These are phyloP conservation scores for Alternaria novae-zelandiae DNA, from an alignment of 2,329 filamentous ascomycete genomes.

Conservation along the genomic window DNA sequence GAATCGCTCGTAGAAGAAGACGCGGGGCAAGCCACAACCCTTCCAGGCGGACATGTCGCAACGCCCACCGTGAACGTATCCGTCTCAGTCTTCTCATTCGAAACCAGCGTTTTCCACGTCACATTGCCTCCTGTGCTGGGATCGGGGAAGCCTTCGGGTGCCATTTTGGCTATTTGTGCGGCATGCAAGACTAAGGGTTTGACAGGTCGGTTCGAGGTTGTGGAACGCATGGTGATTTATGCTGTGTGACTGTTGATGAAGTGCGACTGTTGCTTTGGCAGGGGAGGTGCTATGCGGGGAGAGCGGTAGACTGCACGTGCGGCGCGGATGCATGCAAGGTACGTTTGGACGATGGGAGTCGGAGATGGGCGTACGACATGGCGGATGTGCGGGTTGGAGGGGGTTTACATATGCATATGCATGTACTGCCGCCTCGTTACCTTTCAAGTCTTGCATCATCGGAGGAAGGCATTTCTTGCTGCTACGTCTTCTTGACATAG, in stretches of 20 bases:
- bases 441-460: background rate
- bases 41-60: constrained; percentile 32
- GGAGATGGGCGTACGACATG: background rate
- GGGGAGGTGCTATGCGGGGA: background rate
- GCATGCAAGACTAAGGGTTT: background rate
- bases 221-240: background rate
- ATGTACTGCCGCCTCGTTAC: background rate
- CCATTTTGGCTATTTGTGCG: background rate
- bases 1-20: background rate
- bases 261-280: background rate
- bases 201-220: background rate
- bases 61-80: constrained; percentile 50
- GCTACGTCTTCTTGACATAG: background rate
- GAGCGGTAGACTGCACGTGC: background rate
- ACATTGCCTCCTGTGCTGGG: constrained; percentile 27
- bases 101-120: constrained; percentile 53
- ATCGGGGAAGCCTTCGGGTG: constrained; percentile 16
- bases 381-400: background rate
- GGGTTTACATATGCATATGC: background rate
- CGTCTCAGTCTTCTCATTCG: constrained; percentile 41
- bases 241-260: background rate
- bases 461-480: background rate
- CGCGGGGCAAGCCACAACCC: background rate
- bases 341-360: background rate
- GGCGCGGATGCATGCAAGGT: background rate